phyloP scores from a whole-genome alignment of 2,329 filamentous ascomycete genomes.

The Huntiella omanensis region DNA sequence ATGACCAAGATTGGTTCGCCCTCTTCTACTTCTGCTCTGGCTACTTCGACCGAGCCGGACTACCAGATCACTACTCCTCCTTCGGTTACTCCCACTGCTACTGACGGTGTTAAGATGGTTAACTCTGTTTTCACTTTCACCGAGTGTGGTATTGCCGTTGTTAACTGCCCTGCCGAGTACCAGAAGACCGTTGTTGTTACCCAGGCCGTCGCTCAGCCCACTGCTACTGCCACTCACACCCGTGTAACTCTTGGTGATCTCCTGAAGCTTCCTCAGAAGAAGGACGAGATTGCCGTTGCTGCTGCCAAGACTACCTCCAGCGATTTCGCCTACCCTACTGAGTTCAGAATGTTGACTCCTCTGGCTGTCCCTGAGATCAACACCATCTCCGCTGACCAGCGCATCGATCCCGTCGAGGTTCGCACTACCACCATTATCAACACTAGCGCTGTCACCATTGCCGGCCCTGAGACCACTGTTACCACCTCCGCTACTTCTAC shows the following conservation, averaged over 20 bases:
- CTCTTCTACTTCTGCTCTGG: not conserved
- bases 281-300: not conserved
- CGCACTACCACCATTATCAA: not conserved
- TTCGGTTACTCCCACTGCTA: too few species aligned
- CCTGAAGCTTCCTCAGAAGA: not conserved
- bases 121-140: conserved; percentile 17
- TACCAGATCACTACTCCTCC: too few species aligned
- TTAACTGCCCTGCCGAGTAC: conserved; percentile 23
- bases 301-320: not conserved
- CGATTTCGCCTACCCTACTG: conserved; percentile 7
- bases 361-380: conserved; percentile 9
- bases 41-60: not conserved
- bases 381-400: conserved; percentile 1
- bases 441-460: not conserved
- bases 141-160: conserved; percentile 19
- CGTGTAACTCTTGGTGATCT: not conserved
- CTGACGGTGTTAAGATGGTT: too few species aligned
- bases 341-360: not conserved
- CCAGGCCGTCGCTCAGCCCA: not conserved
- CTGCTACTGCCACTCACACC: not conserved
- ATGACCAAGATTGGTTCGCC: not conserved
- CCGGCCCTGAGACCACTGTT: not conserved
- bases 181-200: conserved; percentile 18
- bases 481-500: too few species aligned
- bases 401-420: not conserved